These are phyloP conservation scores for Vitis rotundifolia DNA, from an alignment of 164 flowering plant genomes.

Conservation along the genomic window DNA sequence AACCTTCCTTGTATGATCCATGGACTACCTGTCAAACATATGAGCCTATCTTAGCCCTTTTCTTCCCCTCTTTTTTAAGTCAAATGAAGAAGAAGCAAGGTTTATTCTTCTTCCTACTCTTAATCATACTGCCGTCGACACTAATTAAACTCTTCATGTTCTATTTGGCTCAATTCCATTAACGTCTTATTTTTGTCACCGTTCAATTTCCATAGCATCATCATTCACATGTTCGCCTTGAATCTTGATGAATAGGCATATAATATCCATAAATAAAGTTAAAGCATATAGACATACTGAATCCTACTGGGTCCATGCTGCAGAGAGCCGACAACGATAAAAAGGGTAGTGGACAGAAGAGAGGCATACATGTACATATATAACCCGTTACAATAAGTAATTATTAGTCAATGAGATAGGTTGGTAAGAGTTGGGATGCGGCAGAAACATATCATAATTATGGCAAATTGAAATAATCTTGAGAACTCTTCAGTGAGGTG, in stretches of 20 bases:
- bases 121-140: neutral
- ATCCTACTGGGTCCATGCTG: no score
- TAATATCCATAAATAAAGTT: no score
- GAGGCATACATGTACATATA: no score
- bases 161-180: neutral
- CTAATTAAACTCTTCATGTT: neutral
- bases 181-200: neutral
- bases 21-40: slow-evolving; percentile 19
- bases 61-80: slow-evolving; percentile 10
- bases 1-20: neutral
- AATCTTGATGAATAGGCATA: no score
- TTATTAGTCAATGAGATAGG: neutral
- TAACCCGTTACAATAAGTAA: neutral
- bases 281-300: no score
- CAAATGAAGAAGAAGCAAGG: slow-evolving; percentile 7
- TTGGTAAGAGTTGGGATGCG: neutral
- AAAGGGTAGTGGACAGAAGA: neutral
- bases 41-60: slow-evolving; percentile 1
- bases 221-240: no score
- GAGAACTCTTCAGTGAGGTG: no score
- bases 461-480: no score
- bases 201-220: no score
- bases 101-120: neutral
- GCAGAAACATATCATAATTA: no score
- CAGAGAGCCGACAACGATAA: no score